Evolutionary conservation across 371 early-diverging fungal genomes (phyloP), one percentile per base, ranked within the genome.

Genomic region (Syncephalastrum sp.): DNA sequence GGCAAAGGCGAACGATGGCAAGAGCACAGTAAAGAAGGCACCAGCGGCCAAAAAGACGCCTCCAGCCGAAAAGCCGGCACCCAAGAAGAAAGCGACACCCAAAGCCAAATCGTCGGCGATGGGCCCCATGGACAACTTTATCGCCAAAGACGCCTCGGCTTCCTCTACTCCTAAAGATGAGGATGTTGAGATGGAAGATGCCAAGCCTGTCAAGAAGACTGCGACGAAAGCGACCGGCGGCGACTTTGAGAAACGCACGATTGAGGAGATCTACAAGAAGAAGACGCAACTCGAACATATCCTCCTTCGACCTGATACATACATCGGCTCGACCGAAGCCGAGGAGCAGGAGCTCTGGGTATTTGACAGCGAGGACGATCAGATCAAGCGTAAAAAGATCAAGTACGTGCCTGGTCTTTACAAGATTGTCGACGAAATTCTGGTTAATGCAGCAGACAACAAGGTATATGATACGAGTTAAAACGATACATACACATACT

Each of bases 391-490:
- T 50, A 86, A 90, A 27, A 80, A 85, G 21, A 89, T 98, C 47
- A 87, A 68, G 1, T 95, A 86, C 72, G 98, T 96, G 1, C 99
- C 99, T 48, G 99, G 99, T 29, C 76, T 99, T 6, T 99, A 97
- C 81, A 99, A 99, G 74, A 99, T 99, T 62, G 95, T 99, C 53
- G 99, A 99, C 74, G 99, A 99, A 77, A 99, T 99, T 60, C 72
- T 99, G 4, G 99, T 99, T 21, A 99, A 99, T 80, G 99, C 94
- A 15, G 93, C 94, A 38, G 95, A 93, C 60, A 93, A 95, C 72
- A 94, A 92, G 86, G 88, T 88, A 81, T 47, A 33, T 16, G 10
- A 29, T 13, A 2, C 6, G 10, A 33, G 38, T 27, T 42, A 2
- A 41, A 29, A 21, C 41, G 41, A 16, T 43, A 3, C 29, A 8